These are phyloP conservation scores for Pyricularia pennisetigena DNA, from an alignment of 2,329 filamentous ascomycete species.

Conservation along the genomic window DNA sequence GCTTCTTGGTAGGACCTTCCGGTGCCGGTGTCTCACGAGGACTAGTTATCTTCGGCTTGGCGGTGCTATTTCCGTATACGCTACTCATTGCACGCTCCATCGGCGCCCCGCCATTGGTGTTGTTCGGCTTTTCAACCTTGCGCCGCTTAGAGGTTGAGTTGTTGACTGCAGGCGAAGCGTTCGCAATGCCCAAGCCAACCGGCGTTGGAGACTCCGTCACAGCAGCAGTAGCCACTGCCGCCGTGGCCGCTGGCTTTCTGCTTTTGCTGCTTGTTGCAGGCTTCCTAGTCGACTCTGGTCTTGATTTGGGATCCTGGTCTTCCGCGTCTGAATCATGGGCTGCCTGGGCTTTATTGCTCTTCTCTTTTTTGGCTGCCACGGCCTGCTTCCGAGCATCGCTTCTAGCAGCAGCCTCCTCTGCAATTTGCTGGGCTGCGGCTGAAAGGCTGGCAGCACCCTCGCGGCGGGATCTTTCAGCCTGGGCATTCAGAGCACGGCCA, in stretches of 20 bases:
- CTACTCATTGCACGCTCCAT: conserved; percentile 62
- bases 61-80: conserved; percentile 37
- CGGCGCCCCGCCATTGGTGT: conserved; percentile 33
- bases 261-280: conserved; percentile 47
- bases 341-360: conserved; percentile 43
- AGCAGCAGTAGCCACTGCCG: conserved; percentile 10
- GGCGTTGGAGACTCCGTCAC: conserved; percentile 15
- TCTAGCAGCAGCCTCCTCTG: conserved; percentile 73
- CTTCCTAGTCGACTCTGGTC: conserved; percentile 50
- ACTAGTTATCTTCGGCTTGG: conserved; percentile 52
- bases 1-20: conserved; percentile 60
- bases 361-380: conserved; percentile 57
- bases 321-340: conserved; percentile 68
- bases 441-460: conserved; percentile 73
- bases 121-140: conserved; percentile 62
- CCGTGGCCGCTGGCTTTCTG: conserved; percentile 43
- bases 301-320: conserved; percentile 45
- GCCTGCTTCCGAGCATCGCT: conserved; percentile 81
- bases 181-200: conserved; percentile 57
- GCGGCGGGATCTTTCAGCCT: conserved; percentile 64
- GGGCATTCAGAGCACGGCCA: conserved; percentile 44
- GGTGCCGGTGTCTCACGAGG: conserved; percentile 59
- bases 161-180: conserved; percentile 38
- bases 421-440: conserved; percentile 65
- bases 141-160: conserved; percentile 60